Conservation (phyloP, 129 eudicot species). For the Helianthus annuus region HanXRQr2.0-SUNRISE NC_035445.2:98589745-98590244, state of each 20-base stretch:
- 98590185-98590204: slow-evolving; percentile 31
- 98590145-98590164: slow-evolving; percentile 50
- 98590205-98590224: no score
- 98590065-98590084: slow-evolving; percentile 41
- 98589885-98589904: slow-evolving; percentile 82
- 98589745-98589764: not conserved
- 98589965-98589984: no score
- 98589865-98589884: slow-evolving; percentile 6
- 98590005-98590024: not conserved
- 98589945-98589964: not conserved
- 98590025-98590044: slow-evolving; percentile 31
- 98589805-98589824: slow-evolving; percentile 34
- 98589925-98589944: slow-evolving; percentile 39
- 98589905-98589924: slow-evolving; percentile 48
- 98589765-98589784: no score
- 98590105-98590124: slow-evolving; percentile 64
- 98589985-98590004: not conserved
- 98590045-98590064: slow-evolving; percentile 40
- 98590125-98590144: slow-evolving; percentile 55
- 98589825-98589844: slow-evolving; percentile 11
- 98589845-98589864: slow-evolving; percentile 8
- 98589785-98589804: slow-evolving; percentile 23
- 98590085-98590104: slow-evolving; percentile 52
- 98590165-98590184: slow-evolving; percentile 37
- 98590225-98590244: not conserved